These are phyloP conservation scores for Gyromitra esculenta DNA, from an alignment of 2,329 filamentous ascomycete genomes.

Conservation along the genomic window DNA sequence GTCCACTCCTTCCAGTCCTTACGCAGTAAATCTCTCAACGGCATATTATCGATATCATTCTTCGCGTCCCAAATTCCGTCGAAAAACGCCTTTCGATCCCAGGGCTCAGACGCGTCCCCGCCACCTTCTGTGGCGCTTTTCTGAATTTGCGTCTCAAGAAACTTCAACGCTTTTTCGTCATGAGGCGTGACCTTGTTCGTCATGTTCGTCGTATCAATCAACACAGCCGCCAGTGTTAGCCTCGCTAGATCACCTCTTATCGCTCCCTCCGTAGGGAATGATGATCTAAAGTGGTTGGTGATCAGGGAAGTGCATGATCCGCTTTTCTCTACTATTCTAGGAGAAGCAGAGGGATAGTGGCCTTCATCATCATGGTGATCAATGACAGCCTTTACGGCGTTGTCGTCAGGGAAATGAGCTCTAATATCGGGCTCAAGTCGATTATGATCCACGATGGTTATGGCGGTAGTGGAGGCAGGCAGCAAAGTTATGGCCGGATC, in stretches of 20 bases:
- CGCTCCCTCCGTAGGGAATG: slow-evolving; percentile 58
- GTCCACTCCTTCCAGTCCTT: slow-evolving; percentile 89
- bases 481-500: slow-evolving; percentile 67
- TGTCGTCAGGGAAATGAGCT: slow-evolving; percentile 63
- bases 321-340: slow-evolving; percentile 71
- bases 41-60: slow-evolving; percentile 71
- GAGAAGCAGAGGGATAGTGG: slow-evolving; percentile 60
- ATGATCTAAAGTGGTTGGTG: slow-evolving; percentile 67
- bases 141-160: slow-evolving; percentile 68
- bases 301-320: slow-evolving; percentile 80
- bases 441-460: slow-evolving; percentile 79
- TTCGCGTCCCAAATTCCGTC: slow-evolving; percentile 65
- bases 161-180: slow-evolving; percentile 69
- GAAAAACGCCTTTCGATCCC: slow-evolving; percentile 51
- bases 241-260: slow-evolving; percentile 71
- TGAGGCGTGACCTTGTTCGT: slow-evolving; percentile 71
- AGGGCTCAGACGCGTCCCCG: slow-evolving; percentile 5
- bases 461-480: slow-evolving; percentile 62
- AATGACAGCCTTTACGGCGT: slow-evolving; percentile 72
- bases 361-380: slow-evolving; percentile 83
- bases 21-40: slow-evolving; percentile 73
- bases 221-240: slow-evolving; percentile 74
- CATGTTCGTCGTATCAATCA: slow-evolving; percentile 78
- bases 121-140: slow-evolving; percentile 59
- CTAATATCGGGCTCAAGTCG: slow-evolving; percentile 71